phyloP scores from a whole-genome alignment of 495 filamentous ascomycete species.

The Penicillium pulvis region DNA sequence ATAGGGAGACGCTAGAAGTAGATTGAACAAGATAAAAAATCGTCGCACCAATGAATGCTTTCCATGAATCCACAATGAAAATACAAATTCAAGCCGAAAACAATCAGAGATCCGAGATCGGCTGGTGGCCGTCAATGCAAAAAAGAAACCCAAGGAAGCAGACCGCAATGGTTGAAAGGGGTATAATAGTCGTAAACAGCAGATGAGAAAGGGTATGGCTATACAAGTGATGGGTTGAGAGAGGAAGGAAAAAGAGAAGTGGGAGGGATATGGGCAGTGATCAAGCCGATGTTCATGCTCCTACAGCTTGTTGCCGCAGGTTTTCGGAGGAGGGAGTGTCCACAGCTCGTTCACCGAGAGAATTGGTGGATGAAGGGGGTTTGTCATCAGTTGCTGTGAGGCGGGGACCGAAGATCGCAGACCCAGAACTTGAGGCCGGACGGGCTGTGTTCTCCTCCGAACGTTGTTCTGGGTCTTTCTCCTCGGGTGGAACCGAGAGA shows the following conservation, averaged over 20 bases:
- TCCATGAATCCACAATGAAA: background rate
- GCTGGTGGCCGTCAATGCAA: conserved; percentile 18
- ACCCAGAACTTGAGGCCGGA: conserved; percentile 14
- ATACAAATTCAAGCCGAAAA: conserved; percentile 3
- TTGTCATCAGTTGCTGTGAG: conserved; percentile 19
- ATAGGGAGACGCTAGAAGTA: background rate
- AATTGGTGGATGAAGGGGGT: conserved; percentile 21
- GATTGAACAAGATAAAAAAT: background rate
- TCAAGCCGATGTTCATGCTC: conserved; percentile 22
- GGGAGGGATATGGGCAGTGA: background rate
- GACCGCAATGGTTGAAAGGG: conserved; percentile 17
- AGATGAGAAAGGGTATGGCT: conserved; percentile 26
- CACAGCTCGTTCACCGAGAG: conserved; percentile 23
- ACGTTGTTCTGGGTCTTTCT: conserved; percentile 5
- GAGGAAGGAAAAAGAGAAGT: conserved; percentile 5
- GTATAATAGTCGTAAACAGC: conserved; percentile 33
- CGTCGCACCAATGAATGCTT: conserved; percentile 3
- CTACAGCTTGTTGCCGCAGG: conserved; percentile 35
- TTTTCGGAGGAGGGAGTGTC: conserved; percentile 30
- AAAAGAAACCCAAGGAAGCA: conserved; percentile 11
- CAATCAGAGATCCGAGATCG: conserved; percentile 11
- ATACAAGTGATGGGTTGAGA: conserved; percentile 19
- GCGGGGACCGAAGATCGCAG: conserved; percentile 12
- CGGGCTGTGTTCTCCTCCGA: background rate
- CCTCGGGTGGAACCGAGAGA: conserved; percentile 4